Conservation (phyloP, 352 stramenopile genomes). For the Pythium aquatile region DNA sequence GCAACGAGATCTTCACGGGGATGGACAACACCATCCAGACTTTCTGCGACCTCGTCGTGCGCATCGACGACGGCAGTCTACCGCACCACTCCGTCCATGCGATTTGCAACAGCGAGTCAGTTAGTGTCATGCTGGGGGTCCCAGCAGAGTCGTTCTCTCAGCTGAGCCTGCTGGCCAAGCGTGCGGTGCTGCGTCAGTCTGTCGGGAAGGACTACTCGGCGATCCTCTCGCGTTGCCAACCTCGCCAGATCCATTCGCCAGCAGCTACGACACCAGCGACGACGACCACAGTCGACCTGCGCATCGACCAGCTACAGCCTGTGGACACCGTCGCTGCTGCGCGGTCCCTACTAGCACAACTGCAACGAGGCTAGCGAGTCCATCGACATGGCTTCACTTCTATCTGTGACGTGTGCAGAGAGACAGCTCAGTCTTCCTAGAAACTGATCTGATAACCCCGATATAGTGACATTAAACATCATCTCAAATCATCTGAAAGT, state of each 20-base stretch:
- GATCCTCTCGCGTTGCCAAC: conserved; percentile 45
- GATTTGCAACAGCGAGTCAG: conserved; percentile 43
- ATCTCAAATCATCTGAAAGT: background rate
- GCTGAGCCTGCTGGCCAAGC: conserved; percentile 42
- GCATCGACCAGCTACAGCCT: conserved; percentile 23
- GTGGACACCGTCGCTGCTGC: conserved; percentile 17
- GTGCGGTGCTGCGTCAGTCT: conserved; percentile 28
- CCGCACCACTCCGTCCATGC: conserved; percentile 23
- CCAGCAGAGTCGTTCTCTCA: conserved; percentile 48
- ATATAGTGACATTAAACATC: background rate
- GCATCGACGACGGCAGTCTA: conserved; percentile 40
- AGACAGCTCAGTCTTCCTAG: background rate
- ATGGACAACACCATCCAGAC: conserved; percentile 48
- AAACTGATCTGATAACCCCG: conserved; percentile 2
- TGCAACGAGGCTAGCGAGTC: background rate
- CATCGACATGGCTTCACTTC: background rate
- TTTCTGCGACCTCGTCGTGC: conserved; percentile 40
- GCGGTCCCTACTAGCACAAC: conserved; percentile 15
- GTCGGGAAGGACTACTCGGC: conserved; percentile 35
- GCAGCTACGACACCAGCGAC: background rate
- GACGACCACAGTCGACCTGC: conserved; percentile 1
- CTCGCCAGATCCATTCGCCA: conserved; percentile 20
- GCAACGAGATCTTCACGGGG: conserved; percentile 51
- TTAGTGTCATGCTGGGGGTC: conserved; percentile 42
- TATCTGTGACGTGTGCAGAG: background rate